Base-by-base conservation (phyloP, 2,329 filamentous ascomycete genomes). In the Fusarium luffae region DNA sequence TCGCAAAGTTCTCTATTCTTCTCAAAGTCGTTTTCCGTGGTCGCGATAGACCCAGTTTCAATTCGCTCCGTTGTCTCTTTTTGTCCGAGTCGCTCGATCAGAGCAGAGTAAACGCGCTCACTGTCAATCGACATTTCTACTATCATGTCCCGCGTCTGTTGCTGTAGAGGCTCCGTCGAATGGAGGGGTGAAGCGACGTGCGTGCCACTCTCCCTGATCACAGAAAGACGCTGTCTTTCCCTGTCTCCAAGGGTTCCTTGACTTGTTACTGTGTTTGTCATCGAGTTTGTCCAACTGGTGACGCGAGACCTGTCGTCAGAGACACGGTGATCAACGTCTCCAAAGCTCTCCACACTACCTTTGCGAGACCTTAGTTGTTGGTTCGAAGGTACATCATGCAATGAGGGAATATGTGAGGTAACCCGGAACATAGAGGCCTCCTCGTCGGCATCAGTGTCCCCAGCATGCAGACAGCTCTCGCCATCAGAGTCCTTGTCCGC, bases 231-330 rank as follows among this genome's bases (percentile, higher is more conserved):
- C 72, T 90, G 85, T 19, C 81, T 77, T 63, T 87, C 82, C 82
- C 85, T 79, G 63, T 86, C 84, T 3, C 75, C 79, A 57, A 75
- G 74, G 7, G 51, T 61, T 19, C 62, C 79, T 46, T 84, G 62
- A 76, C 79, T 87, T 8, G 84, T 78, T 4, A 86, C 84, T 4
- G 86, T 88, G 59, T 85, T 85, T 3, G 84, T 82, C 2, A 86
- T 87, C 1, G 90, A 92, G 65, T 89, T 88, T 7, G 86, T 86
- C 91, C 91, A 93, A 76, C 91, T 93, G 3, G 90, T 92, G 52
- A 92, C 87, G 23, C 90, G 82, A n/a, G 89, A 91, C 68, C 82
- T 86, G 21, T 88, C 85, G 41, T 87, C 85, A 16, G 78, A 81
- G 2, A 72, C 74, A 52, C 78, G 79, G 42, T 76, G 78, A 37